Percentiles rank a stretch among this genome's conserved stretches.
Conservation (phyloP, 257 asterid species). For the Nicotiana benthamiana region DNA sequence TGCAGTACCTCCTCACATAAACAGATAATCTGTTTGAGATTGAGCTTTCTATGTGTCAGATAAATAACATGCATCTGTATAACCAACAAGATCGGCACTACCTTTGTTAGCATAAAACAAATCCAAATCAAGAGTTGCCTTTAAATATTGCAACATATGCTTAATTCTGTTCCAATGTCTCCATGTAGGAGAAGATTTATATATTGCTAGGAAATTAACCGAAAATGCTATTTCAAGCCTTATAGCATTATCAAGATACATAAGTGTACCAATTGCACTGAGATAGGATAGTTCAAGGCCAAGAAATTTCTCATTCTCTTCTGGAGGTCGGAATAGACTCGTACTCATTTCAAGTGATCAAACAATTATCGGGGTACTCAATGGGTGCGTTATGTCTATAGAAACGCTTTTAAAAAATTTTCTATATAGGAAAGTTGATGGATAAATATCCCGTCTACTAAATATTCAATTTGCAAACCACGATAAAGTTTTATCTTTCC, state of each 20-base stretch:
- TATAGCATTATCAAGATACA: not conserved
- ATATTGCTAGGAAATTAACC: not conserved
- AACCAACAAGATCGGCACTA: not conserved
- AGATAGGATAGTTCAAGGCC: not conserved
- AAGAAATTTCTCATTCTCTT: not conserved
- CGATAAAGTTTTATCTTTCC: too few relatives aligned
- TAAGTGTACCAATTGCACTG: not conserved
- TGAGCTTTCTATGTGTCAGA: not conserved
- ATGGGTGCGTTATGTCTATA: not conserved
- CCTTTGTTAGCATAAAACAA: not conserved
- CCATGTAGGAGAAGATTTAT: not conserved
- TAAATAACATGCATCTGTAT: too few relatives aligned
- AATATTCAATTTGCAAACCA: too few relatives aligned
- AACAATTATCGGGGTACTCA: not conserved
- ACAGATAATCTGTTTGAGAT: too few relatives aligned
- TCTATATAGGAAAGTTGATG: too few relatives aligned
- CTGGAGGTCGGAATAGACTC: not conserved
- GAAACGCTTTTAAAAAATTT: too few relatives aligned
- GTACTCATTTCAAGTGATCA: not conserved
- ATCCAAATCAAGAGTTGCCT: not conserved
- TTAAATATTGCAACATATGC: not conserved
- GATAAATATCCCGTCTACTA: too few relatives aligned
- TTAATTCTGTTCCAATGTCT: not conserved
- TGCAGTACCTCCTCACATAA: not conserved
- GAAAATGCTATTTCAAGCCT: not conserved